Conservation (phyloP, 2,329 filamentous ascomycete species). For the Sporothrix phasma region DNA sequence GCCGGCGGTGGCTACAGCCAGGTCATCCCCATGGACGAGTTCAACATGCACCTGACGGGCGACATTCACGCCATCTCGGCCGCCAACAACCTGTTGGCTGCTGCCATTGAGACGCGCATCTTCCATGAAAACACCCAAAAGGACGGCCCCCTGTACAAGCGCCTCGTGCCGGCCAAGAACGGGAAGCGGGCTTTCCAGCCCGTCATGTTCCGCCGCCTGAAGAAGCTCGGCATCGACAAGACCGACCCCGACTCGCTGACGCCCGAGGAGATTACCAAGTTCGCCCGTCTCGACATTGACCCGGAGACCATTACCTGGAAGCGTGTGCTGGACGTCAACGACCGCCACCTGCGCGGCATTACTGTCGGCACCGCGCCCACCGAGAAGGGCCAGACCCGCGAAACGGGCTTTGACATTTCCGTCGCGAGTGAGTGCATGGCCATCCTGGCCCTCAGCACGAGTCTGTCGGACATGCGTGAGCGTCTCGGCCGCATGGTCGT, state of each 20-base stretch:
- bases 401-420: conserved; percentile 95
- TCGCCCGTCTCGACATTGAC: conserved; percentile 93
- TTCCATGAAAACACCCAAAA: conserved; percentile 97
- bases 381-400: conserved; percentile 77
- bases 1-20: conserved; percentile 97
- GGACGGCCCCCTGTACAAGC: conserved; percentile 75
- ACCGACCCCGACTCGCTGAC: conserved; percentile 86
- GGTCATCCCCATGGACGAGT: conserved; percentile 99
- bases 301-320: conserved; percentile 96
- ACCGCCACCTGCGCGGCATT: conserved; percentile 81
- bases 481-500: conserved; percentile 93
- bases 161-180: conserved; percentile 82
- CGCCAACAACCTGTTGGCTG: conserved; percentile 92
- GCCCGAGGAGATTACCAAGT: conserved; percentile 74
- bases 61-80: conserved; percentile 97
- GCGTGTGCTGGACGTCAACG: conserved; percentile 92
- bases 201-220: conserved; percentile 84
- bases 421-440: conserved; percentile 98
- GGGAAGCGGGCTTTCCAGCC: conserved; percentile 79
- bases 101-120: conserved; percentile 94
- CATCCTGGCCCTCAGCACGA: conserved; percentile 85
- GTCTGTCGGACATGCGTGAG: conserved; percentile 80
- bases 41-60: conserved; percentile 94
- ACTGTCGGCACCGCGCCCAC: conserved; percentile 82
- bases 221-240: conserved; percentile 94